Base-by-base conservation (phyloP, 345 rosid species). In the Ailanthus altissimus region DNA sequence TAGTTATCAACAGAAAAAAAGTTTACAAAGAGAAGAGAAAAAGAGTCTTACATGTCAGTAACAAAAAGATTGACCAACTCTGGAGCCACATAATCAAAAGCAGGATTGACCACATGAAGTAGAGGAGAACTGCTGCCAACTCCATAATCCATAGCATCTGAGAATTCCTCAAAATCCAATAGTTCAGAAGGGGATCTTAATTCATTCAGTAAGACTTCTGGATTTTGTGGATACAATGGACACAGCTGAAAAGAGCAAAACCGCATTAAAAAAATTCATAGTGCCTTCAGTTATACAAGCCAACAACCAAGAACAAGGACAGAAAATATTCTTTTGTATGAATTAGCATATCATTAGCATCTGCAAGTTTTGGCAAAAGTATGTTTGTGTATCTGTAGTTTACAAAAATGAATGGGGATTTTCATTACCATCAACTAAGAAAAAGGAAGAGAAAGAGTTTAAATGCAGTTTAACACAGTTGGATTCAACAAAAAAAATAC, bases 141-240 rank as follows among this genome's bases (percentile, higher is more conserved):
- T 67, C 85, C 83, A 75, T 67, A 73, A 71, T 86, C 88, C 78
- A 83, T 81, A 79, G 72, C 79, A 59, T 84, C 86, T 42, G 87
- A 86, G 73, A 86, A 84, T 79, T 84, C 88, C 32, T 84, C 85
- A 56, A 87, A 87, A 77, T 84, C 73, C 63, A 87, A 50, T 59
- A 87, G 72, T 82, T 83, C 86, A 45, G 83, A 81, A 73, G 90
- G 88, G 15, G 84, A 84, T 75, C 85, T 79, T 68, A 83, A 63
- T 57, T 86, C 85, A 62, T 84, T 84, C 32, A 83, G 75, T 49
- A 75, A 64, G 16, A 81, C 85, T 78, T 79, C 88, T 0, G 78
- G 87, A 77, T 84, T 83, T 65, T 85, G 83, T 12, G 77, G 84
- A 80, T 81, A 75, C 70, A 83, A 28, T 13, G 50, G 84, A 80